phyloP scores from a whole-genome alignment of 2,329 filamentous ascomycete genomes.

The Ascochyta lentis region DNA sequence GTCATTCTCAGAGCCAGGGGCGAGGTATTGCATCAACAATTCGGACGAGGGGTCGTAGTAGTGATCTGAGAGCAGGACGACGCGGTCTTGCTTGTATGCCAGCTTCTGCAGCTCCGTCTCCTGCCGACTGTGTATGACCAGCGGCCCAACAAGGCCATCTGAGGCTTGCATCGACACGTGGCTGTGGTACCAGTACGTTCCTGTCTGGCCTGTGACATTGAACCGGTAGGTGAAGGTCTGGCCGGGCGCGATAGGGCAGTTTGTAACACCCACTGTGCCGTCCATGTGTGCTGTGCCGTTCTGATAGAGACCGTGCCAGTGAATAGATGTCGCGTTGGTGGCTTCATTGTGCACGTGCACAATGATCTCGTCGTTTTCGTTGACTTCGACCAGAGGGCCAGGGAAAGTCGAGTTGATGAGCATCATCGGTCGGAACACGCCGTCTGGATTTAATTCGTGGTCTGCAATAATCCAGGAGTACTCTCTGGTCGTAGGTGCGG shows the following conservation, averaged over 20 bases:
- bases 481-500: constrained; percentile 59
- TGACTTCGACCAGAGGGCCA: constrained; percentile 50
- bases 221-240: constrained; percentile 39
- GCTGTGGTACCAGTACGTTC: constrained; percentile 45
- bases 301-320: constrained; percentile 69
- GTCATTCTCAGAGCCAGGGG: constrained; percentile 55
- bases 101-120: constrained; percentile 53
- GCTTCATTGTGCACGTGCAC: constrained; percentile 64
- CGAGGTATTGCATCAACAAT: constrained; percentile 62
- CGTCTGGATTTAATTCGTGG: constrained; percentile 65
- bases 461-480: constrained; percentile 68
- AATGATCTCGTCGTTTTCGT: constrained; percentile 70
- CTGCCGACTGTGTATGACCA: constrained; percentile 43
- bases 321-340: constrained; percentile 66
- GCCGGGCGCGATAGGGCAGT: constrained; percentile 64
- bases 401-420: constrained; percentile 52
- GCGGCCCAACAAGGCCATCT: constrained; percentile 50
- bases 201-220: constrained; percentile 46
- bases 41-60: constrained; percentile 64
- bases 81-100: constrained; percentile 60
- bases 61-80: constrained; percentile 71
- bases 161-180: constrained; percentile 53
- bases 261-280: constrained; percentile 60
- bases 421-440: constrained; percentile 51
- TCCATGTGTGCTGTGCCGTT: constrained; percentile 55